These are phyloP conservation scores for Salinomyces thailandicus DNA, from an alignment of 2,329 filamentous ascomycete species.

Conservation along the genomic window DNA sequence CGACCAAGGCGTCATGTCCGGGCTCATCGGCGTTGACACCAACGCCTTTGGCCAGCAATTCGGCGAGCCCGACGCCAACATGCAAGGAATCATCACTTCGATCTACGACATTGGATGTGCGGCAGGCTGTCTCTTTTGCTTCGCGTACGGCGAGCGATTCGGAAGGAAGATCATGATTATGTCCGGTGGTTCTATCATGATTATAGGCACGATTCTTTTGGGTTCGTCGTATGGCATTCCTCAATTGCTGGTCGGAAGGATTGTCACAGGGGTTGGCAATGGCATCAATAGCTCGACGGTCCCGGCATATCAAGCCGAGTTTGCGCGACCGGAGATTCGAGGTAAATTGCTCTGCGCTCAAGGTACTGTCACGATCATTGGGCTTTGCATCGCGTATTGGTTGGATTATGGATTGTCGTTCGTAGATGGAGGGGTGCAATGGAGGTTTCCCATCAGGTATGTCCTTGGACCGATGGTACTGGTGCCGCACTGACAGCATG, in stretches of 20 bases:
- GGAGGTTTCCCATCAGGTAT: slow-evolving; percentile 27
- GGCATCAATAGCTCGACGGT: slow-evolving; percentile 43
- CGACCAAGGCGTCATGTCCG: slow-evolving; percentile 8
- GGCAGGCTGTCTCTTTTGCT: slow-evolving; percentile 4
- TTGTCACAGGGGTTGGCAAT: slow-evolving; percentile 1
- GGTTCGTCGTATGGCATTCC: background rate
- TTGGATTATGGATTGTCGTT: slow-evolving; percentile 37
- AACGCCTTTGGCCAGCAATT: slow-evolving; percentile 6
- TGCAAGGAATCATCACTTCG: slow-evolving; percentile 4
- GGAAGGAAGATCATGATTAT: slow-evolving; percentile 4
- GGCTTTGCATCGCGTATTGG: slow-evolving; percentile 35
- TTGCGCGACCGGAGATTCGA: slow-evolving; percentile 40
- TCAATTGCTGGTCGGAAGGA: slow-evolving; percentile 1
- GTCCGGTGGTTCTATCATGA: slow-evolving; percentile 2
- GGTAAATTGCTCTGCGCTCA: slow-evolving; percentile 45
- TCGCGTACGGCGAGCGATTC: slow-evolving; percentile 1
- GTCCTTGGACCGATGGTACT: too few relatives aligned
- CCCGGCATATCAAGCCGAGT: slow-evolving; percentile 43
- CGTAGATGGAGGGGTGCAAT: slow-evolving; percentile 29
- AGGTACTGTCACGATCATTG: slow-evolving; percentile 35
- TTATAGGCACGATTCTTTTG: slow-evolving; percentile 1
- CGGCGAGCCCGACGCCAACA: slow-evolving; percentile 5
- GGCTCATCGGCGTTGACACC: slow-evolving; percentile 6
- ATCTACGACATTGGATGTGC: slow-evolving; percentile 6
- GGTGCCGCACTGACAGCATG: too few relatives aligned